These are phyloP conservation scores for Claviceps paspali DNA, from an alignment of 2,329 filamentous ascomycete genomes.

Conservation along the genomic window DNA sequence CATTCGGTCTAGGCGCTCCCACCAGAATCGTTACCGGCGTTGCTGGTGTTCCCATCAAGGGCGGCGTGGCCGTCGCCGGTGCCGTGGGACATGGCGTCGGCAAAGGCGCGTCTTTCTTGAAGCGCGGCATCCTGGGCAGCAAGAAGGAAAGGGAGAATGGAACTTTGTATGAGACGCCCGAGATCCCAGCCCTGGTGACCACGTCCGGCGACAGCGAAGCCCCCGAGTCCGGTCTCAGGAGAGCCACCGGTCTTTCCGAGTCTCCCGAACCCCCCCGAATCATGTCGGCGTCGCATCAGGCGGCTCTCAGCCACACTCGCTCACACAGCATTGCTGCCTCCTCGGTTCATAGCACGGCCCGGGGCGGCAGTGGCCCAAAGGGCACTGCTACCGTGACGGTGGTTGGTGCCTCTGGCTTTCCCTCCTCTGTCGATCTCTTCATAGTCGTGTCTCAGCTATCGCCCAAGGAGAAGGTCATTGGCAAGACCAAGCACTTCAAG, in stretches of 20 bases:
- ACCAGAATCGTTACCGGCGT: conserved; percentile 74
- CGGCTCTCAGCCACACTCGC: conserved; percentile 27
- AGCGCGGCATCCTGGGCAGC: conserved; percentile 63
- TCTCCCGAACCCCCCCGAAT: conserved; percentile 15
- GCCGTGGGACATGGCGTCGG: conserved; percentile 64
- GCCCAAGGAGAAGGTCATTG: conserved; percentile 60
- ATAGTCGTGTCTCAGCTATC: conserved; percentile 53
- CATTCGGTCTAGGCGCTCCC: conserved; percentile 79
- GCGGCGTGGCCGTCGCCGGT: conserved; percentile 60
- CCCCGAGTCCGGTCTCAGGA: conserved; percentile 24
- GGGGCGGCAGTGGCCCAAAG: conserved; percentile 38
- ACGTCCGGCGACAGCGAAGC: conserved; percentile 18
- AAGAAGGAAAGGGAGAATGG: conserved; percentile 49
- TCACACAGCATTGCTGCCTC: conserved; percentile 47
- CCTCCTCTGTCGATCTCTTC: conserved; percentile 62
- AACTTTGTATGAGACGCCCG: conserved; percentile 24
- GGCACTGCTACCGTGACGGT: conserved; percentile 73
- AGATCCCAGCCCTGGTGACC: conserved; percentile 20
- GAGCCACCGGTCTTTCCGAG: conserved; percentile 23
- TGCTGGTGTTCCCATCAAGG: conserved; percentile 85
- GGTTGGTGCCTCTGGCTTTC: conserved; percentile 64
- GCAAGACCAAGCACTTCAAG: conserved; percentile 89
- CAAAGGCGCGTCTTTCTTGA: conserved; percentile 81
- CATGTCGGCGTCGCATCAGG: conserved; percentile 14
- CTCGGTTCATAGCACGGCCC: conserved; percentile 49